A percentile compares a stretch with the other conserved stretches of the same genome.
These are phyloP conservation scores for Jimgerdemannia flammicorona DNA, from an alignment of 192 early-diverging fungal genomes.

Conservation along the genomic window DNA sequence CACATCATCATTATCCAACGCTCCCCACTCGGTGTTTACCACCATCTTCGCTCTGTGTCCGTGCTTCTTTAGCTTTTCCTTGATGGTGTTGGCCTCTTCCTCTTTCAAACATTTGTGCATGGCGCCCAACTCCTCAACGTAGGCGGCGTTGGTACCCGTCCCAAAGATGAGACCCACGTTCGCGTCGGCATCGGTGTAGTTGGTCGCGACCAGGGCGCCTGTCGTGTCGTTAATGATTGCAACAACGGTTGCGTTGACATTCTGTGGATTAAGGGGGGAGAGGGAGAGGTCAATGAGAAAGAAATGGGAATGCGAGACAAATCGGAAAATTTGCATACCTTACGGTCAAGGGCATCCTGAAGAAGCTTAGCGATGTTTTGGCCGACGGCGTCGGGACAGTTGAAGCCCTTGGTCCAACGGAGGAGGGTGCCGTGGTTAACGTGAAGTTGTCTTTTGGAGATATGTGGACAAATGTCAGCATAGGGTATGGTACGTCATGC, in stretches of 20 bases:
- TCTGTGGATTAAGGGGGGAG: not conserved
- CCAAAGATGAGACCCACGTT: conserved; percentile 85
- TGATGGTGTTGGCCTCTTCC: not conserved
- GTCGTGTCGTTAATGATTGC: conserved; percentile 89
- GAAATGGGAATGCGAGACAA: conserved; percentile 55
- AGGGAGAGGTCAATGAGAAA: not conserved
- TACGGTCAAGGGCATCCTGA: conserved; percentile 66
- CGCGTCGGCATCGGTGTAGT: conserved; percentile 69
- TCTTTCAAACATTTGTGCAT: conserved; percentile 38
- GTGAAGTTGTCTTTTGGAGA: conserved; percentile 16
- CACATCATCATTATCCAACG: conserved; percentile 65
- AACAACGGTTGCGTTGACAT: conserved; percentile 65
- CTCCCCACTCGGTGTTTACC: conserved; percentile 96
- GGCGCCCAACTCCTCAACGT: conserved; percentile 53
- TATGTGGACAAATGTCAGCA: not conserved
- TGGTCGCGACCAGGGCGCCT: conserved; percentile 78
- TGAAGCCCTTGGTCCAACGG: conserved; percentile 83
- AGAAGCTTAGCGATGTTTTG: conserved; percentile 74
- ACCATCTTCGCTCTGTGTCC: conserved; percentile 61
- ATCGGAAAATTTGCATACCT: conserved; percentile 41
- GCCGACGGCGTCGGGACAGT: conserved; percentile 63
- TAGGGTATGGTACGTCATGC: no score
- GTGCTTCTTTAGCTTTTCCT: not conserved
- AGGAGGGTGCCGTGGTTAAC: conserved; percentile 52
- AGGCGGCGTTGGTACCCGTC: conserved; percentile 84